Base-by-base conservation (phyloP, 768 basidiomycete genomes). In the Termitomyces bulborhizus region DNA sequence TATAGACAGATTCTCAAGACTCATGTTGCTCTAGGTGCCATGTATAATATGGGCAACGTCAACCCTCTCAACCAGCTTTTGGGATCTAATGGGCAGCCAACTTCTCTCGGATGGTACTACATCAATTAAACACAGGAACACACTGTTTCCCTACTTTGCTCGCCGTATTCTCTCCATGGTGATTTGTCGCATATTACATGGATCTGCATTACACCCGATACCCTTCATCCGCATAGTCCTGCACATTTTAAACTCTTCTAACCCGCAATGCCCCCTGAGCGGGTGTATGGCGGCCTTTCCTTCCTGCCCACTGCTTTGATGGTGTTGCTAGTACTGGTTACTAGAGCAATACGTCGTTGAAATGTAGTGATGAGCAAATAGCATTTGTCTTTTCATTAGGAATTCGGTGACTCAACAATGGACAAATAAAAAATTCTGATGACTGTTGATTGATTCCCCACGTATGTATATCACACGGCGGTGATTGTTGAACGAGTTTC, bases 41-140 rank as follows among this genome's bases (percentile, higher is more conserved):
- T 88, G 78, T 63, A 73, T 39, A 67, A 81, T 57, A 71, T 85
- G 73, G 68, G 71, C 46, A 76, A 77, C 48, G 86, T 91, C 61
- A 81, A 83, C 71, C 55, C 64, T 9, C 62, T 66, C 31, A 84
- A 90, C 65, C 61, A 69, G 34, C 73, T 92, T 40, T 74, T 90
- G 70, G 65, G 55, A 18, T 24, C 56, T 26, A 66, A 71, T 51
- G 78, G 78, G 39, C 43, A 61, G 27, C 85, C 84, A 26, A 88
- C 73, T 21, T 60, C 57, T 0, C 79, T 91, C 29, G 89, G 78
- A 32, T 54, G 64, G 13, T 50, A 56, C 34, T 85, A 83, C 74
- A 72, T 86, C 64, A 68, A 64, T 53, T 71, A 65, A 37, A 34
- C 65, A 31, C 40, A 44, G 36, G 43, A 29, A 46, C 54, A 42